Conservation (phyloP, 257 asterid genomes). For the Solanum paucissectum region DNA sequence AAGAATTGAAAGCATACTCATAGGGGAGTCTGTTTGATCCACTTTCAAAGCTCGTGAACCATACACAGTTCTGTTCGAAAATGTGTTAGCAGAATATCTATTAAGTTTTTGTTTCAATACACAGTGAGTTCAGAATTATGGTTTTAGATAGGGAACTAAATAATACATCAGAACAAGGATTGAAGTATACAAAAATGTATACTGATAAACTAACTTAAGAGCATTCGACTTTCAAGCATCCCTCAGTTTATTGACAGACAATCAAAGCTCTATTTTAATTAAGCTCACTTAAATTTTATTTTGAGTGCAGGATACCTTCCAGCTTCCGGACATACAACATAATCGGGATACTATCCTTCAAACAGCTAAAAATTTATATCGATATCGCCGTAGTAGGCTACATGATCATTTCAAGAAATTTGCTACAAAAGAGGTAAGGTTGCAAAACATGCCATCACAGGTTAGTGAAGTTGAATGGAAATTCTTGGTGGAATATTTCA, state of each 20-base stretch:
- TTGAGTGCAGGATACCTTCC: background rate
- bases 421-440: background rate
- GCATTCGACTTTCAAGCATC: background rate
- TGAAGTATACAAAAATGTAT: background rate
- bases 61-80: background rate
- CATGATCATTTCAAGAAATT: background rate
- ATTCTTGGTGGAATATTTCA: background rate
- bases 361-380: background rate
- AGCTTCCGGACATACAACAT: background rate
- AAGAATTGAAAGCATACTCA: conserved; percentile 51
- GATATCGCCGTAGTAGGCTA: background rate
- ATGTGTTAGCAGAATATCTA: background rate
- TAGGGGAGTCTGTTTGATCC: conserved; percentile 44
- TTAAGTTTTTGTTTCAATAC: background rate
- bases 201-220: background rate
- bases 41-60: conserved; percentile 46
- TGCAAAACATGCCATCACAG: background rate
- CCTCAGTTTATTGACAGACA: background rate
- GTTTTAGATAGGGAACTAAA: background rate
- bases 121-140: background rate
- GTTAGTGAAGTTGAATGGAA: background rate
- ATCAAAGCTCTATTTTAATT: background rate
- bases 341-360: background rate
- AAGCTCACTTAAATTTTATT: background rate
- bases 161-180: background rate